Conservation (phyloP, 108 stramenopile genomes). For the Chaetoceros tenuissimus region DNA sequence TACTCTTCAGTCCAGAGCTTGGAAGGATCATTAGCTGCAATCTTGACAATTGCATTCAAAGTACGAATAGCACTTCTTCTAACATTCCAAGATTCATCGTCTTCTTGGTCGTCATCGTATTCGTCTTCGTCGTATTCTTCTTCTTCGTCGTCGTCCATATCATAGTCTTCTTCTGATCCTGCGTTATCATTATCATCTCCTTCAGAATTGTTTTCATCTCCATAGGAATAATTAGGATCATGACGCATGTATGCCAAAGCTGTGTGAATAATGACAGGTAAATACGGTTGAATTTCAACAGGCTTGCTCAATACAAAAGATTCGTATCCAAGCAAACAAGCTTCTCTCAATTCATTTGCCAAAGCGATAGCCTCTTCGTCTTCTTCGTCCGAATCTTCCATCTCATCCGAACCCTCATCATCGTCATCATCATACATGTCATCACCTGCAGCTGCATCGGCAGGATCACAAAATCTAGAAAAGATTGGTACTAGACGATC, state of each 20-base stretch:
- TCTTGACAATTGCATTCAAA: conserved; percentile 58
- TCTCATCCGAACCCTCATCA: conserved; percentile 38
- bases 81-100: conserved; percentile 97
- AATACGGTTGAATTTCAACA: conserved; percentile 83
- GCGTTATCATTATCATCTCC: conserved; percentile 52
- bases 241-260: conserved; percentile 86
- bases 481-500: conserved; percentile 93
- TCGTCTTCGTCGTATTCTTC: conserved; percentile 59
- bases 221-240: conserved; percentile 97
- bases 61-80: conserved; percentile 78
- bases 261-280: conserved; percentile 65
- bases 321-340: conserved; percentile 94
- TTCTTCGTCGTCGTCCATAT: conserved; percentile 52
- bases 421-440: conserved; percentile 57
- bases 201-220: conserved; percentile 74
- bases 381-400: conserved; percentile 27
- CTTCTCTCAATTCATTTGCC: conserved; percentile 90
- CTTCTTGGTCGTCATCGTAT: conserved; percentile 81
- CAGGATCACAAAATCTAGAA: conserved; percentile 79
- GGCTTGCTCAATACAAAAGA: conserved; percentile 92
- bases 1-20: conserved; percentile 54
- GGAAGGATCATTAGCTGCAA: conserved; percentile 59
- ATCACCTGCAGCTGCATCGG: conserved; percentile 69
- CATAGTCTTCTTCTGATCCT: conserved; percentile 43
- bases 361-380: conserved; percentile 45